phyloP scores from a whole-genome alignment of 2,329 filamentous ascomycete genomes.

The Bipolaris gigantea region DNA sequence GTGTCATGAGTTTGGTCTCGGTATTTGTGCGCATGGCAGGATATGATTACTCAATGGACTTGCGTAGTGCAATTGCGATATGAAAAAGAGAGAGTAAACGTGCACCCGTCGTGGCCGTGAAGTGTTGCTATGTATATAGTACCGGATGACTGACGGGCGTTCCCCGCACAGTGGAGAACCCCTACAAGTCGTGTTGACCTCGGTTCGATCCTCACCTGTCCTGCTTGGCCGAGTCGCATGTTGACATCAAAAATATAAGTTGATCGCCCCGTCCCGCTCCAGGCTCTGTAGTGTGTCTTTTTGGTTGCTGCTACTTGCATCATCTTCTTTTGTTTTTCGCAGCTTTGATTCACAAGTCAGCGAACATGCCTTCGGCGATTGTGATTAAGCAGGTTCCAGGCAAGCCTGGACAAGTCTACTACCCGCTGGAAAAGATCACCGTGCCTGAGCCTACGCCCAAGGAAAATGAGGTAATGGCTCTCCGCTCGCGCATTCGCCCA shows the following conservation, averaged over 20 bases:
- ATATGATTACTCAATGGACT: too few species aligned
- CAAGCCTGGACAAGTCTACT: constrained; percentile 87
- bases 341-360: not conserved
- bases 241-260: constrained; percentile 1
- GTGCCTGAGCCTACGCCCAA: constrained; percentile 33
- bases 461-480: constrained; percentile 32
- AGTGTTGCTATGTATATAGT: not conserved
- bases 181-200: constrained; percentile 7
- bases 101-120: not conserved
- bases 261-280: not conserved
- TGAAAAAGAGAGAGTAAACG: not conserved
- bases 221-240: constrained; percentile 10
- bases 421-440: constrained; percentile 56
- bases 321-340: not conserved
- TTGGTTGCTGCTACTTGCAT: not conserved
- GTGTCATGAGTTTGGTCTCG: not conserved
- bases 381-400: constrained; percentile 71
- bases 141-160: not conserved
- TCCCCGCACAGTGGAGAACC: constrained; percentile 13
- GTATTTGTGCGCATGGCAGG: too few species aligned
- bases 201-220: constrained; percentile 12
- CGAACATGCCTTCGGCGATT: constrained; percentile 57
- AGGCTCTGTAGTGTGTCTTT: not conserved
- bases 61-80: not conserved
- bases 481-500: not conserved